phyloP scores from a whole-genome alignment of 495 filamentous ascomycete genomes.

The Endocarpon pusillum region DNA sequence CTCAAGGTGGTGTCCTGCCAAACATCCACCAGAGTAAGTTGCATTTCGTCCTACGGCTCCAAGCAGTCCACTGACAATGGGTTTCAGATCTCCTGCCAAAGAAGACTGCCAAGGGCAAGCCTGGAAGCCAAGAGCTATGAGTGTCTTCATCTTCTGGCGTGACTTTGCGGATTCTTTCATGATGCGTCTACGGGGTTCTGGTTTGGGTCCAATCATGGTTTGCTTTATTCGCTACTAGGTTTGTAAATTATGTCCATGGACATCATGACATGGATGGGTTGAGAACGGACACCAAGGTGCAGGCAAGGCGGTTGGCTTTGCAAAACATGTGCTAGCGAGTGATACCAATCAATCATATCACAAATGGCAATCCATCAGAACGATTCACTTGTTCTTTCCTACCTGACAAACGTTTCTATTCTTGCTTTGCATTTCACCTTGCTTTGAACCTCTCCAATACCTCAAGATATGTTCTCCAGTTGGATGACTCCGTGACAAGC shows the following conservation, averaged over 20 bases:
- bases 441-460: slow-evolving; percentile 9
- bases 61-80: slow-evolving; percentile 24
- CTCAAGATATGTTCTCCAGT: too few relatives aligned
- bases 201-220: slow-evolving; percentile 58
- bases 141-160: slow-evolving; percentile 40
- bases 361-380: too few relatives aligned
- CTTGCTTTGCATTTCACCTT: slow-evolving; percentile 17
- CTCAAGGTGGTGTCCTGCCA: slow-evolving; percentile 97
- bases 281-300: too few relatives aligned
- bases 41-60: background rate
- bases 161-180: slow-evolving; percentile 45
- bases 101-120: slow-evolving; percentile 93
- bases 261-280: slow-evolving; percentile 28
- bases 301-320: too few relatives aligned
- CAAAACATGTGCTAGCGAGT: too few relatives aligned
- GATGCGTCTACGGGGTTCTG: slow-evolving; percentile 84
- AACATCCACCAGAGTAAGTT: slow-evolving; percentile 95
- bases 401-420: too few relatives aligned
- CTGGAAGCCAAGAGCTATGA: slow-evolving; percentile 80
- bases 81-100: slow-evolving; percentile 79
- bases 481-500: too few relatives aligned
- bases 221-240: slow-evolving; percentile 56
- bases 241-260: slow-evolving; percentile 87
- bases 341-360: too few relatives aligned
- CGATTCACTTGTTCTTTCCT: too few relatives aligned